Base-by-base conservation (phyloP, 352 stramenopile genomes). In the Phytopythium chamaehyphon region DNA sequence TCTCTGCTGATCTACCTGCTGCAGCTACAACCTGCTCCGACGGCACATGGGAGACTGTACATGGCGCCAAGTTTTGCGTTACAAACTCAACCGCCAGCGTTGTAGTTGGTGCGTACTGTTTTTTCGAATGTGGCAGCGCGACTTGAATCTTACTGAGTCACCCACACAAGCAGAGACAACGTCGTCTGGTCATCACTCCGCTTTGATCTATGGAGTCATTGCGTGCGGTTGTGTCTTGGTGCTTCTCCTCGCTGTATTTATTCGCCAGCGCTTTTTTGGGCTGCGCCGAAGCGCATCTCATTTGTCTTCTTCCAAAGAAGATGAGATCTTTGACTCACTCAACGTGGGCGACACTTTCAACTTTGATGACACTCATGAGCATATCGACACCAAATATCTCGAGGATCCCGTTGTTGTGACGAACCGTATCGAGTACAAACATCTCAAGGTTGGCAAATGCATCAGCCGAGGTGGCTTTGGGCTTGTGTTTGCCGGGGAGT, bases 351-450 rank as follows among this genome's bases (percentile, higher is more conserved):
- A 71, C 16, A 71, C 62, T 22, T 55, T 66, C 16, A 55, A 70
- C 37, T 70, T 70, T 33, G 62, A 70, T 19, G 62, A 69, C 40
- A 65, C 59, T 1, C 59, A 71, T 46, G 51, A 59, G 6, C 68
- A 69, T 26, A 50, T 79, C 10, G 61, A 66, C 35, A 46, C 64
- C 4, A 58, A 58, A 2, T 61, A 76, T 35, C 40, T 75, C 2
- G 70, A 76, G 26, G 69, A 83, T 47, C 71, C 71, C 0, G 66
- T 76, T 37, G 76, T 83, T 35, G 53, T 76, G 40, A 76, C 64
- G 2, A 66, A 66, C 43, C 68, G 71, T 5, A 59, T 83, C 24
- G 62, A 64, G 22, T 64, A 73, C 54, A 71, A 77, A 39, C 40
- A 75, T 10, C 11, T 83, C 1, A 66, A 69, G 14, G 47, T 74